Evolutionary conservation across 345 rosid genomes (phyloP).

Genomic region (Xanthoceras sorbifolium): DNA sequence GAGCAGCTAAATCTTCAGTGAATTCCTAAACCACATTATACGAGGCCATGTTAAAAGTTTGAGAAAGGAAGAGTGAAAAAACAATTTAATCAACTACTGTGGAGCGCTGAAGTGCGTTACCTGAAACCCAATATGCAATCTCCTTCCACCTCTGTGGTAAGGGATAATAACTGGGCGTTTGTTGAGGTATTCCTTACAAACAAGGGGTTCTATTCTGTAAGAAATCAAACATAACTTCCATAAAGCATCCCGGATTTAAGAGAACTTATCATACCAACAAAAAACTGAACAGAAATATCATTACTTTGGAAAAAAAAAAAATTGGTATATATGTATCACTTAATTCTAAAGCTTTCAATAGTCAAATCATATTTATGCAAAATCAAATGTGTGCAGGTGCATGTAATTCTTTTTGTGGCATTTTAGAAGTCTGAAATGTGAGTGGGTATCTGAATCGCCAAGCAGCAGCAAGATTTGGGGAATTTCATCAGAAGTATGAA

Average conservation of each 20-base stretch:
- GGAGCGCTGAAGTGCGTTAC: conserved; percentile 34
- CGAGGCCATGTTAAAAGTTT: conserved; percentile 2
- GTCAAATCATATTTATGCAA: not conserved
- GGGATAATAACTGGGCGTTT: conserved; percentile 88
- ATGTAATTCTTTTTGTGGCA: not conserved
- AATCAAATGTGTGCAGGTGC: not conserved
- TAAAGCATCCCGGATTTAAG: not conserved
- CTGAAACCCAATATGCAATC: conserved; percentile 94
- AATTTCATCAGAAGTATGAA: not conserved
- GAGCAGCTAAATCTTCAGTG: conserved; percentile 73
- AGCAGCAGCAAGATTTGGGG: not conserved
- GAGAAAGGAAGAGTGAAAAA: conserved; percentile 1
- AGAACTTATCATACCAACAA: not conserved
- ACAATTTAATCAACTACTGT: conserved; percentile 1
- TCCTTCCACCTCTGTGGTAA: conserved; percentile 94
- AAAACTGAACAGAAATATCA: not conserved
- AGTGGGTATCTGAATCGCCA: not conserved
- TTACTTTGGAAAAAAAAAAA: not conserved
- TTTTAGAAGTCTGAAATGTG: not conserved
- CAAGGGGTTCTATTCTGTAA: conserved; percentile 87
- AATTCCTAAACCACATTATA: conserved; percentile 58
- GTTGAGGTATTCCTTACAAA: conserved; percentile 70
- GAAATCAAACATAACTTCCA: conserved; percentile 21
- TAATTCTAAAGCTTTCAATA: not conserved
- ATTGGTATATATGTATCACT: not conserved